Evolutionary conservation across 352 stramenopile species (phyloP), one percentile per base, ranked within the genome.

Genomic region (Globisporangium orthogonon): DNA sequence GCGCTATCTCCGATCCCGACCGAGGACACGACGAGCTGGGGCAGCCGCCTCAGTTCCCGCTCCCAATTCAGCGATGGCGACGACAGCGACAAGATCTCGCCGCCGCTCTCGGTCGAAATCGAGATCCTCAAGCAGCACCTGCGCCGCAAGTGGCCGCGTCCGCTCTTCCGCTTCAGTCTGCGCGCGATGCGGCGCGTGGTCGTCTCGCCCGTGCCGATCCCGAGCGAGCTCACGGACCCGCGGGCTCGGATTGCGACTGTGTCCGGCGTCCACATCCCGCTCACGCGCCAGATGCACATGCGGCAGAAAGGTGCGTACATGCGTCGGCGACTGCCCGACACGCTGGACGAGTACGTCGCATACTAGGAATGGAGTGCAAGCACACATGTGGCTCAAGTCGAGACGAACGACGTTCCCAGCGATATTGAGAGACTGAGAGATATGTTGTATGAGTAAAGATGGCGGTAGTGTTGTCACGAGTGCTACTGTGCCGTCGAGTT

Each of bases 221-320:
- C 72, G 10, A 41, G 52, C 9, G 65, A 77, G 40, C 54, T 85
- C 33, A 50, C 41, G 46, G 55, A 57, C 52, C 63, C 61, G 60
- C 69, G 56, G 58, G 72, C 54, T 54, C 74, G 33, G 69, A 41
- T 50, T 60, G 70, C 60, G 60, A 58, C 78, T 49, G 74, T 85
- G n/a, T 74, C 68, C 6, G 70, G 74, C 31, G 63, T 50, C 49
- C 76, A 75, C 51, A 78, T 83, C 58, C 72, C 72, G 52, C 68
- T 83, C 60, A 85, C 74, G 14, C 66, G 65, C 39, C 61, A 54
- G 60, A 85, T 85, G 74, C 73, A 57, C 56, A 52, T 45, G 57
- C 65, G 71, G 14, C 70, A 69, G 45, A 52, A 52, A 15, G 63
- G 60, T 44, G 63, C 65, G 55, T 47, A 66, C 5, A 57, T 85